Base-by-base conservation (phyloP, 106 monocot genomes). In the Acorus calamus region DNA sequence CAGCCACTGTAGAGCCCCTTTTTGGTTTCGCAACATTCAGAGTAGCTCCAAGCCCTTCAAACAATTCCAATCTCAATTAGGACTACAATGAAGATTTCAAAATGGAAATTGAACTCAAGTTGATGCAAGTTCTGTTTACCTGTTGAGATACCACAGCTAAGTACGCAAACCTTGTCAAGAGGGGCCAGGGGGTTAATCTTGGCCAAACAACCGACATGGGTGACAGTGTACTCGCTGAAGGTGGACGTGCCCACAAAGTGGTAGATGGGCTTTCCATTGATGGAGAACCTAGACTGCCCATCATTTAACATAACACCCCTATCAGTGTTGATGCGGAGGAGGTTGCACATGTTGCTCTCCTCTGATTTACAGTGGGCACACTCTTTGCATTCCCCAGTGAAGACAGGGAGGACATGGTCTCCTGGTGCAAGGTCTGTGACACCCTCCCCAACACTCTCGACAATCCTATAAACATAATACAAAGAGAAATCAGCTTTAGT, bases 361-460 rank as follows among this genome's bases (percentile, higher is more conserved):
- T 74, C 70, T 0, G 78, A 80, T 51, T 80, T 80, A 64, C 87
- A 88, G 52, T 80, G 80, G 6, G 46, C 56, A 28, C 87, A 88
- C 9, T 83, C 87, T 52, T 74, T 77, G 66, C 87, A 87, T 61
- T 87, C 87, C 13, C 83, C 87, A 0, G 80, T 83, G 75, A 80
- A 83, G 4, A 83, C 74, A n/a, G 87, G 83, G 56, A 88, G 77
- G 4, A 88, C 87, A 57, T 88, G 87, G 69, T 88, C 83, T n/a
- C 83, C 87, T 6, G 87, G 83, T 5, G 64, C 60, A 0, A 88
- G 76, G 41, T 83, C 83, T 1, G 83, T 88, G 49, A 88, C 87
- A 2, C 89, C 89, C 51, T 89, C 89, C 4, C 89, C 89, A 11
- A 89, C 89, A 67, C 89, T 85, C 71, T 88, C 87, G 2, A 88